Evolutionary conservation across 1,284 basidiomycete species (phyloP), one percentile per base, ranked within the genome.

Genomic region (Ceratobasidium theobromae): DNA sequence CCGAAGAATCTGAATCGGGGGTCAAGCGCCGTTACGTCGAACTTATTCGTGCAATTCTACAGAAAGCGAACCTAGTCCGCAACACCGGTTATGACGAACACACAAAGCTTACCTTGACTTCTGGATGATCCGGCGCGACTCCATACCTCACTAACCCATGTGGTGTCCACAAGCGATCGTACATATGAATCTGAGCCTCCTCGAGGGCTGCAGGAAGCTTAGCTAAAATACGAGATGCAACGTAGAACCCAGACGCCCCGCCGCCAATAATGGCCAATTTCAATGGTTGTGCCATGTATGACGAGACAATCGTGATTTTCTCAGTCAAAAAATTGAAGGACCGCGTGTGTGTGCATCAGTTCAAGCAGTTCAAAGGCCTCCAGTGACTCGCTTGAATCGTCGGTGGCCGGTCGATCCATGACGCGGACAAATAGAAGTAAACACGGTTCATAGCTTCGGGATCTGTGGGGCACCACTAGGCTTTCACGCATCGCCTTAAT

Each of bases 71-170:
- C 3, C 21, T 32, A 49, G 23, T 2, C 18, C 25, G 12, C 5
- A 27, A 8, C 16, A 8, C 48, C 28, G 48, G 6, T 28, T 27
- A 18, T 11, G 48, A 8, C 48, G 11, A 25, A 51, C 12, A 38
- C 25, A 1, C 30, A 65, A 48, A 30, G 23, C 83, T 60, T 73
- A 89, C 94, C 84, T 98, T 99, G 74, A 99, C 96, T 79, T 99
- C 96, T 0, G 96, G 95, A 77, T 99, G 97, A 78, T 99, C 97
- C 41, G 97, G 96, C 8, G 97, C 97, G 5, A 99, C 97, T 0
- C 97, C 96, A 73, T 97, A 99, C 43, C 97, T 81, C 1, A 96
- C 95, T 0, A 99, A 83, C 0, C 97, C 97, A 74, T 97, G 93
- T 1, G 97, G 97, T 30, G 93, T 88, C 81, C 96, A 98, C 2